phyloP scores from a whole-genome alignment of 169 alveolate genomes.

The Eimeria necatrix region DNA sequence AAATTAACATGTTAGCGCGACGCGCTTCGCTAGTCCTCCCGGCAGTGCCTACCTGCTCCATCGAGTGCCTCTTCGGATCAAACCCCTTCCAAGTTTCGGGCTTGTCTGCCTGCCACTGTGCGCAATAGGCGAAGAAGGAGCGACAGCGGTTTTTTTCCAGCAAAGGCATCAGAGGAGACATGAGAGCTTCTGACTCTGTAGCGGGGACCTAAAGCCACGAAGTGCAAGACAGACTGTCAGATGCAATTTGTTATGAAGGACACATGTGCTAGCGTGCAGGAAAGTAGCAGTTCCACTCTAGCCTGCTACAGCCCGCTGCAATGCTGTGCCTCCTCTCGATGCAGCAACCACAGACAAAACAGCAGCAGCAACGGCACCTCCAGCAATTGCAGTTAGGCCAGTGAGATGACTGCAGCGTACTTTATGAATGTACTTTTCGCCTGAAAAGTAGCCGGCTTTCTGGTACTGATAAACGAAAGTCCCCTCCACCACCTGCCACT shows the following conservation, averaged over 20 bases:
- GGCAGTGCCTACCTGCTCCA: constrained; percentile 79
- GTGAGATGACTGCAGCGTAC: not conserved
- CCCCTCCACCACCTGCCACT: constrained; percentile 96
- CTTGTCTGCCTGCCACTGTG: constrained; percentile 91
- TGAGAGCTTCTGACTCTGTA: constrained; percentile 98
- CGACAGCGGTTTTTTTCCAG: constrained; percentile 98
- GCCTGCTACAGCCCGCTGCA: not conserved
- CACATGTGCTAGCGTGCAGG: too few relatives aligned
- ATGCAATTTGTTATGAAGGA: too few relatives aligned
- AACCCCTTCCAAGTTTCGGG: constrained; percentile 95
- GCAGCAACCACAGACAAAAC: not conserved
- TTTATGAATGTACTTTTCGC: constrained; percentile 97
- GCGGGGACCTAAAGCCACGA: constrained; percentile 94
- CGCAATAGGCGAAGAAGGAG: constrained; percentile 93
- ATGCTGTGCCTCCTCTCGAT: not conserved
- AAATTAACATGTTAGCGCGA: not conserved
- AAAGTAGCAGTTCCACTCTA: not conserved
- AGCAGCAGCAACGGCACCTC: not conserved
- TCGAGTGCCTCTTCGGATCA: constrained; percentile 91
- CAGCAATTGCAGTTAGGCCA: not conserved
- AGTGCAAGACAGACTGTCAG: too few relatives aligned
- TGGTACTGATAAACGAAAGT: constrained; percentile 98
- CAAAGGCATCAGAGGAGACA: constrained; percentile 97
- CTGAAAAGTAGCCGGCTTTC: constrained; percentile 95
- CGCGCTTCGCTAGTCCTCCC: not conserved